Conservation (phyloP, 768 basidiomycete species). For the Tylopilus felleus region DNA sequence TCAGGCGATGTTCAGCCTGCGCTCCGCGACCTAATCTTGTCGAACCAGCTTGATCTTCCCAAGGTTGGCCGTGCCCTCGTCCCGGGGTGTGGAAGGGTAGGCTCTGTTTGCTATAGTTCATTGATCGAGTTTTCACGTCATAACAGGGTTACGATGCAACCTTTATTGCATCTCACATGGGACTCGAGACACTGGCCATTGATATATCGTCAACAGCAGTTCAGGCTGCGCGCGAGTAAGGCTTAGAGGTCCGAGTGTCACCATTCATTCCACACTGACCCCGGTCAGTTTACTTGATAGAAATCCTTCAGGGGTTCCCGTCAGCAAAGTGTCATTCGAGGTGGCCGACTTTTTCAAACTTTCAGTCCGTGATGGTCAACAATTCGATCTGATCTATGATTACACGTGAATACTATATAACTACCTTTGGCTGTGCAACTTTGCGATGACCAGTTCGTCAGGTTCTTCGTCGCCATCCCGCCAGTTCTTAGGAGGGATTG, state of each 20-base stretch:
- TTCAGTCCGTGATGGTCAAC: constrained; percentile 13
- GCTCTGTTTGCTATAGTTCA: neutral
- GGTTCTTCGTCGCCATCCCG: constrained; percentile 66
- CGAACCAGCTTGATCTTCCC: constrained; percentile 43
- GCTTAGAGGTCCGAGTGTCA: neutral
- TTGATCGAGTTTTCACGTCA: neutral
- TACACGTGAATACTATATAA: constrained; percentile 9
- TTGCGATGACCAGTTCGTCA: neutral
- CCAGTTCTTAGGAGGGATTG: constrained; percentile 50
- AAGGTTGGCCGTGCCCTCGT: constrained; percentile 43
- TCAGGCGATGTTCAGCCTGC: constrained; percentile 51
- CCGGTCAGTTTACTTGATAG: neutral
- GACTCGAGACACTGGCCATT: constrained; percentile 17
- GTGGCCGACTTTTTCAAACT: constrained; percentile 17
- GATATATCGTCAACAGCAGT: constrained; percentile 19
- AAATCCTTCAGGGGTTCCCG: neutral
- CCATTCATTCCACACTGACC: neutral
- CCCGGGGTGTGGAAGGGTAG: constrained; percentile 55
- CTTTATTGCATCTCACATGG: constrained; percentile 15
- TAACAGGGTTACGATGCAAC: constrained; percentile 20
- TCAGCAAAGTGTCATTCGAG: constrained; percentile 17
- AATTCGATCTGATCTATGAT: constrained; percentile 19
- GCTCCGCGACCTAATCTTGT: constrained; percentile 48
- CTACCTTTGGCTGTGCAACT: neutral
- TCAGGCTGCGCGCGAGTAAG: constrained; percentile 21